Evolutionary conservation across 768 basidiomycete species (phyloP), one percentile per base, ranked within the genome.

Genomic region (Paxillus ammoniavirescens): DNA sequence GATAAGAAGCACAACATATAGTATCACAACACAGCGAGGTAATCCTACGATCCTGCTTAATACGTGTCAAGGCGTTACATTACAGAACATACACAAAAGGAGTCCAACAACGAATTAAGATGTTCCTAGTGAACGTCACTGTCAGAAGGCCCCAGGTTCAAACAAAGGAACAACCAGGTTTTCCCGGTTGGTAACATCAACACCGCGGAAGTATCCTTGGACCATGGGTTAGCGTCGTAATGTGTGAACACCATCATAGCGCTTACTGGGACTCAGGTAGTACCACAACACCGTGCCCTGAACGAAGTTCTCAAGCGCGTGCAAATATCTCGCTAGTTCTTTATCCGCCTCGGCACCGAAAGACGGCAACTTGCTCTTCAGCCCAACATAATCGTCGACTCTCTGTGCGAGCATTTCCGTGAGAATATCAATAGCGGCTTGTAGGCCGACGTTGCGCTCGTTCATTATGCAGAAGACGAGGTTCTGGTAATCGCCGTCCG

Each of bases 201-300:
- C 50, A 33, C 69, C 67, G 36, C 69, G 69, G 61, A 70, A 70
- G 53, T 70, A 70, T 30, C 69, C 69, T 69, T 15, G 17, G 38
- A 17, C n/a, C n/a, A 28, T 28, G 3, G 8, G 45, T 70, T 41
- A 65, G 58, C 52, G 9, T 52, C 54, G 28, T 8, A 30, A 26
- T 17, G 7, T 37, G 46, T 57, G 47, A 54, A 47, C 46, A 50
- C 18, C 38, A 18, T 12, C n/a, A 13, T 31, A 51, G 28, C 7
- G 21, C 73, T 61, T 56, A 73, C 72, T 68, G 30, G 73, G 73
- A 53, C 72, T 73, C 14, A 73, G 63, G 42, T 73, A 74, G 54
- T 73, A 73, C 72, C 72, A 73, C 49, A 73, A 36, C 14, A 74
- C 71, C 9, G 72, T 73, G 15, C 72, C 72, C 47, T 73, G 72